Base-by-base conservation (phyloP, 1,139 yeast genomes). In the Scheffersomyces illinoinensis region DNA sequence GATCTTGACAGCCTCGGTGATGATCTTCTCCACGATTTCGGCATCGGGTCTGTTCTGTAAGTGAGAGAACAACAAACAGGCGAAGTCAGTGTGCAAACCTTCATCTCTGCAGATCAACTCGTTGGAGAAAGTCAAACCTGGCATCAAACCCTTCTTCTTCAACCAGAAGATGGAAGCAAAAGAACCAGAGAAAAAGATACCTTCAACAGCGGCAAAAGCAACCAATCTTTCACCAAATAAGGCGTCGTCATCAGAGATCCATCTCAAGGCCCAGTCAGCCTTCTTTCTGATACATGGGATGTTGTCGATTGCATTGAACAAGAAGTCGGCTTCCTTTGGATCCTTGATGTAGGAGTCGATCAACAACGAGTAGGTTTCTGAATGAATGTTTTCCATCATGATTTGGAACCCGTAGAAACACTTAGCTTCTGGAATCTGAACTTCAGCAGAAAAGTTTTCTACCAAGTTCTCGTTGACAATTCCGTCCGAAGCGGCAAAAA, bases 321-420 rank as follows among this genome's bases (percentile, higher is more conserved):
- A 84, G 76, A 81, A 91, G 64, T 89, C 91, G 60, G 96, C 86
- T 81, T 93, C 97, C 77, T 89, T 87, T 66, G 97, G 95, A 77
- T 95, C 98, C 81, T 93, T 93, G 76, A 95, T 90, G 78, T 93
- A 95, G 53, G 97, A 87, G 75, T 95, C 99, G 69, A 95, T 91
- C 72, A 95, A 85, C 68, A 95, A 82, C 17, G 98, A 93, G 81
- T 96, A 95, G 54, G 98, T 95, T 82, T 95, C 99, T 47, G 97
- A 89, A 79, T 95, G 99, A 71, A 95, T 95, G 84, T 95, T 96
- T 81, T 96, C 99, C 96, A 96, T 95, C 98, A 93, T 93, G 77
- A 95, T 95, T 82, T 95, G 98, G 89, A 95, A 95, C 57, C 99
- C 99, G 75, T 95, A 95, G 83, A 95, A 95, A 77, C 98, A 93